Evolutionary conservation across 768 basidiomycete species (phyloP).

Genomic region (Serendipita vermifera): DNA sequence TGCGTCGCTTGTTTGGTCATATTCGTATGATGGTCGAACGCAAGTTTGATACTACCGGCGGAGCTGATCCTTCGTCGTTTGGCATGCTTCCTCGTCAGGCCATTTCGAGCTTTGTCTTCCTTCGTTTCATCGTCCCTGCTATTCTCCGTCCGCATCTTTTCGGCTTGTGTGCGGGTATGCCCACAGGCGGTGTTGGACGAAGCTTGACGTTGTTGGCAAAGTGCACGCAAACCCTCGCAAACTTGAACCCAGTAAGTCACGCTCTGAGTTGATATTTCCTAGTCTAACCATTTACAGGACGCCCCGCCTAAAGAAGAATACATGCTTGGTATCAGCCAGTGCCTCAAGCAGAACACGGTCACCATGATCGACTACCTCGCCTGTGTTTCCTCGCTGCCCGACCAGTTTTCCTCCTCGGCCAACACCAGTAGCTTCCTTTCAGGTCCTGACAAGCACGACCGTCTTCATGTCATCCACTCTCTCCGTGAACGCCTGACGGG

Average conservation of each 20-base stretch:
- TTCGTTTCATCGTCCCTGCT: constrained; percentile 81
- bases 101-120: constrained; percentile 80
- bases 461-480: constrained; percentile 35
- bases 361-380: constrained; percentile 63
- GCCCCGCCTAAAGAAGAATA: constrained; percentile 56
- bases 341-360: constrained; percentile 46
- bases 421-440: constrained; percentile 27
- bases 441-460: constrained; percentile 12
- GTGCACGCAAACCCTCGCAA: constrained; percentile 80
- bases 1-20: constrained; percentile 54
- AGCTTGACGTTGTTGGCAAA: constrained; percentile 78
- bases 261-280: neutral
- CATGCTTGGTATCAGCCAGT: constrained; percentile 65
- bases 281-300: neutral
- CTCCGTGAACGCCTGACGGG: constrained; percentile 41
- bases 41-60: constrained; percentile 19
- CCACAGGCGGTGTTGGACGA: constrained; percentile 52
- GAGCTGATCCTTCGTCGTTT: constrained; percentile 2
- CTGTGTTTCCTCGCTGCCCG: constrained; percentile 17
- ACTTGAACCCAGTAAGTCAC: constrained; percentile 54
- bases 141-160: constrained; percentile 82
- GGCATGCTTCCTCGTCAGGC: constrained; percentile 53
- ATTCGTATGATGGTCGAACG: constrained; percentile 61
- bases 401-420: constrained; percentile 41
- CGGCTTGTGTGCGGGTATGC: constrained; percentile 64